Conservation (phyloP, 352 stramenopile genomes). For the Globisporangium parvum region DNA sequence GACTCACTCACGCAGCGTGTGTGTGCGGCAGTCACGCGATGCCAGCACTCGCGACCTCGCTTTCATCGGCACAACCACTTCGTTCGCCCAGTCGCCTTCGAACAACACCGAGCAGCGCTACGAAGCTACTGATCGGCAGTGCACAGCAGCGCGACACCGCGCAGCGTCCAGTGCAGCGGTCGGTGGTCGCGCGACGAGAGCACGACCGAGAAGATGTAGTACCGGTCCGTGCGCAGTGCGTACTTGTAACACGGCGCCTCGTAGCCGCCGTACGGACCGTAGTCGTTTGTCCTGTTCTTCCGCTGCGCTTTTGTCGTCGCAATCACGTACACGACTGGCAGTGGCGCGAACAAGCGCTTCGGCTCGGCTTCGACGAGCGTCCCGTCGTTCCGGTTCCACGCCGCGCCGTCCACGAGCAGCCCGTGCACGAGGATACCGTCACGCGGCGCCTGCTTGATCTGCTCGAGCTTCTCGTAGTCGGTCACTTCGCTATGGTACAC, state of each 20-base stretch:
- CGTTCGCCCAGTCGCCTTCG: too few species aligned
- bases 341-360: slow-evolving; percentile 58
- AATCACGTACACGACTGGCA: slow-evolving; percentile 78
- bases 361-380: slow-evolving; percentile 76
- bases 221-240: slow-evolving; percentile 59
- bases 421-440: slow-evolving; percentile 77
- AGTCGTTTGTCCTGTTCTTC: slow-evolving; percentile 65
- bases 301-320: slow-evolving; percentile 70
- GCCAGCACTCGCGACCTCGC: too few species aligned
- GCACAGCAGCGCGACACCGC: slow-evolving; percentile 70
- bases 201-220: slow-evolving; percentile 72
- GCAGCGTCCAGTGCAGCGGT: slow-evolving; percentile 70
- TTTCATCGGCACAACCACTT: too few species aligned
- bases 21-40: too few species aligned
- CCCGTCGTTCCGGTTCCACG: slow-evolving; percentile 64
- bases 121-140: slow-evolving; percentile 35
- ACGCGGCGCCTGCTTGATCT: slow-evolving; percentile 65
- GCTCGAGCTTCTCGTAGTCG: slow-evolving; percentile 71
- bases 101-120: too few species aligned
- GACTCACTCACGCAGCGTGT: too few species aligned
- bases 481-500: slow-evolving; percentile 80
- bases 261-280: slow-evolving; percentile 73
- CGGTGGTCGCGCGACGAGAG: slow-evolving; percentile 73
- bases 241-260: slow-evolving; percentile 78
- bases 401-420: slow-evolving; percentile 61